A percentile compares a stretch with the other conserved stretches of the same genome.
Conservation (phyloP, 306 rosid genomes). For the Trifolium pratense region DNA sequence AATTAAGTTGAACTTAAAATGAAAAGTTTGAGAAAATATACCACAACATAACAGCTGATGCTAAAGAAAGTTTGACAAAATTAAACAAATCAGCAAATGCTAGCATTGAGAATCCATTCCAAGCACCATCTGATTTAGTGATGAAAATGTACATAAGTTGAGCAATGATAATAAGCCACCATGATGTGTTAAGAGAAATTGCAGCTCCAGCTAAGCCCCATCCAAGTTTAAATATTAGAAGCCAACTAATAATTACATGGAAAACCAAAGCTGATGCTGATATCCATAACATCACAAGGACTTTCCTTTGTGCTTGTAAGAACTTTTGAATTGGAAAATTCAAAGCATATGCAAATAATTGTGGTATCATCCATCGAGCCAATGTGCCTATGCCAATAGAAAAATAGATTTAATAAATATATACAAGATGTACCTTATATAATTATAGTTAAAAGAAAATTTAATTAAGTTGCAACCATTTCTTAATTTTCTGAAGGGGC, state of each 20-base stretch:
- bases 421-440: neutral
- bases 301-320: slow-evolving; percentile 80
- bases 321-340: slow-evolving; percentile 79
- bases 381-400: slow-evolving; percentile 62
- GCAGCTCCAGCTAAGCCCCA: slow-evolving; percentile 80
- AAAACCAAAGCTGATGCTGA: slow-evolving; percentile 52
- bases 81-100: slow-evolving; percentile 68
- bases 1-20: neutral
- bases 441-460: neutral
- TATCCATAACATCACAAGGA: slow-evolving; percentile 61
- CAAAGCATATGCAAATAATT: slow-evolving; percentile 69
- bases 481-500: neutral
- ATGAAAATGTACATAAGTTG: slow-evolving; percentile 61
- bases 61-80: slow-evolving; percentile 74
- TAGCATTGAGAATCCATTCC: slow-evolving; percentile 77
- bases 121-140: slow-evolving; percentile 81
- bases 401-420: neutral
- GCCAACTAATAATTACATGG: slow-evolving; percentile 64
- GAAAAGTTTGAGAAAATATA: slow-evolving; percentile 37
- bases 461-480: neutral
- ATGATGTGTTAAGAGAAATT: slow-evolving; percentile 62
- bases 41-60: slow-evolving; percentile 88
- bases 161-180: slow-evolving; percentile 65
- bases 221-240: slow-evolving; percentile 57
- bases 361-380: slow-evolving; percentile 76